A percentile compares a stretch with the other conserved stretches of the same genome.
phyloP scores from a whole-genome alignment of 352 stramenopile genomes.

The Phytophthora pinifolia region DNA sequence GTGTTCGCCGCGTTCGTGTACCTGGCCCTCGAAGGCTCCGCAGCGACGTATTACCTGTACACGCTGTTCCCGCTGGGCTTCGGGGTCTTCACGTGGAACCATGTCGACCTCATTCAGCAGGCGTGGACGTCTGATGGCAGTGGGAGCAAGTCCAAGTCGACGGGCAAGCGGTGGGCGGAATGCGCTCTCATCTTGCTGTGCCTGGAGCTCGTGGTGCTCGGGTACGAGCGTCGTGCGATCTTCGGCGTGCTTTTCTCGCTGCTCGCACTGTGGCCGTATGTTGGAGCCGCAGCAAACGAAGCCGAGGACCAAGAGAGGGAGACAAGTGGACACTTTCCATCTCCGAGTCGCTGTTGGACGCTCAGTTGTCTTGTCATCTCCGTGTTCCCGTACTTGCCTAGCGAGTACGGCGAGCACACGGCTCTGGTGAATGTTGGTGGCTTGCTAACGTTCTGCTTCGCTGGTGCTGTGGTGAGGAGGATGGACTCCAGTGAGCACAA shows the following conservation, averaged over 20 bases:
- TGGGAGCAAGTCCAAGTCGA: constrained; percentile 4
- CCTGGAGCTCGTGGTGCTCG: constrained; percentile 70
- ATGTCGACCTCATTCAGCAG: constrained; percentile 33
- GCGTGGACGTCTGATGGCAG: constrained; percentile 5
- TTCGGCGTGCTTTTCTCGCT: constrained; percentile 69
- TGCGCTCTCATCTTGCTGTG: constrained; percentile 43
- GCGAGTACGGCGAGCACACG: constrained; percentile 74
- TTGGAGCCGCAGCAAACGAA: constrained; percentile 18
- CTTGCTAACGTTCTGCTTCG: constrained; percentile 24
- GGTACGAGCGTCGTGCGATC: constrained; percentile 63
- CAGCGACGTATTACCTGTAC: constrained; percentile 82
- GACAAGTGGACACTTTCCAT: constrained; percentile 1
- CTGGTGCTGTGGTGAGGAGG: constrained; percentile 1
- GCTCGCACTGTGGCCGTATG: constrained; percentile 48
- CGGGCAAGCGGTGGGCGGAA: constrained; percentile 31
- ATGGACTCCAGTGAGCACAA: background rate
- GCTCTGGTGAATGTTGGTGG: constrained; percentile 58
- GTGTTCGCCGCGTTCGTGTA: constrained; percentile 46
- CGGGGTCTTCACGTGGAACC: constrained; percentile 56
- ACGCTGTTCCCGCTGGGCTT: constrained; percentile 68
- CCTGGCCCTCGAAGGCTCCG: constrained; percentile 60
- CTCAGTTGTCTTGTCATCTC: constrained; percentile 59
- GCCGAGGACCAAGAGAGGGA: constrained; percentile 2
- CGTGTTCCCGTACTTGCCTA: constrained; percentile 72
- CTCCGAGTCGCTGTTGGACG: constrained; percentile 40